Conservation (phyloP, 805 yeast species). For the Lipomyces oligophaga region DNA sequence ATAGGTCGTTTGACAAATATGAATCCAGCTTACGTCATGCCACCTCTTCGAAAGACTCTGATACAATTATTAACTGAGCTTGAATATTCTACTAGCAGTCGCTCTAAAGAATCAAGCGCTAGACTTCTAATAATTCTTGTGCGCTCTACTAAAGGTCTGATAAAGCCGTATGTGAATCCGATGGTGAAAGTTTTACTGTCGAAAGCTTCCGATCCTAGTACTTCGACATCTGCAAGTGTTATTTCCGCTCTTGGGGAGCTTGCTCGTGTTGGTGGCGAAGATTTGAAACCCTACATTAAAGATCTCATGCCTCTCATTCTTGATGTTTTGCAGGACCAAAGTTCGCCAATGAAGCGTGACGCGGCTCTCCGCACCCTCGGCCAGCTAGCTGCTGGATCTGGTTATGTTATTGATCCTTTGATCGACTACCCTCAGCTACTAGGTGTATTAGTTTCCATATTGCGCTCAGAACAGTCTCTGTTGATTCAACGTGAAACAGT, state of each 20-base stretch:
- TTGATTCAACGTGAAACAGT: slow-evolving; percentile 82
- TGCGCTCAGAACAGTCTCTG: slow-evolving; percentile 74
- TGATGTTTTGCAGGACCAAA: slow-evolving; percentile 87
- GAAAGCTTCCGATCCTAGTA: slow-evolving; percentile 63
- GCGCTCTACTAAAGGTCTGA: slow-evolving; percentile 71
- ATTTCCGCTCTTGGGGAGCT: slow-evolving; percentile 85
- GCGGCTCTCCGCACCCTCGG: slow-evolving; percentile 87
- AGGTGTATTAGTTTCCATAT: slow-evolving; percentile 73
- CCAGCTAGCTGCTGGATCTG: slow-evolving; percentile 83
- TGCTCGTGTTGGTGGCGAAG: slow-evolving; percentile 83
- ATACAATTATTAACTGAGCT: slow-evolving; percentile 81
- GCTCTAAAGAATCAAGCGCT: slow-evolving; percentile 85
- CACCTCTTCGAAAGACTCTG: slow-evolving; percentile 80
- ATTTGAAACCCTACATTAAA: slow-evolving; percentile 64
- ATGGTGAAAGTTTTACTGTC: slow-evolving; percentile 81
- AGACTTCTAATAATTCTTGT: slow-evolving; percentile 68
- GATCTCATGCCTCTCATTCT: slow-evolving; percentile 82
- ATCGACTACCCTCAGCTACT: slow-evolving; percentile 86
- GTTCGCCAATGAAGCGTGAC: slow-evolving; percentile 80
- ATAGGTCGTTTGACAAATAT: slow-evolving; percentile 80
- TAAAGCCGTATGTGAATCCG: slow-evolving; percentile 87
- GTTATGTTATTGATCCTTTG: slow-evolving; percentile 91
- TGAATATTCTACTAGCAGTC: slow-evolving; percentile 71
- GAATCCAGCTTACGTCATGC: slow-evolving; percentile 94
- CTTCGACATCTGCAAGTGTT: slow-evolving; percentile 83